Base-by-base conservation (phyloP, 495 filamentous ascomycete genomes). In the Penicillium coprophilum region DNA sequence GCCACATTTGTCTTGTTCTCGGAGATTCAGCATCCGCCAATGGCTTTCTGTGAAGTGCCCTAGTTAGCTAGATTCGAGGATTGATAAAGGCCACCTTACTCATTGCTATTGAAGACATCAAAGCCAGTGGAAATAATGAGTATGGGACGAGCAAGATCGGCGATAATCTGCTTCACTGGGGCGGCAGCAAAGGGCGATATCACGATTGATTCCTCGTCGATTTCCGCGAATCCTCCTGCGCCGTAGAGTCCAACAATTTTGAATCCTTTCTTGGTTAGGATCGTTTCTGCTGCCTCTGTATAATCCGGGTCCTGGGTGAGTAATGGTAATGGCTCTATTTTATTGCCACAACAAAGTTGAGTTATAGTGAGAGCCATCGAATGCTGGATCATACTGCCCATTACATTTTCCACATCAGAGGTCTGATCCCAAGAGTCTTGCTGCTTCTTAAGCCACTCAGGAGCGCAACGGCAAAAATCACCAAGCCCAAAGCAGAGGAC, bases 401-500 rank as follows among this genome's bases (percentile, higher is more conserved):
- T 63, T 24, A 69, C 58, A 60, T 56, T 57, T 58, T 69, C 52
- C 43, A 66, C 55, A 27, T 67, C 70, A 57, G 47, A 66, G 50
- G 48, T 64, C 47, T 60, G 58, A 66, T 71, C 59, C 63, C 50
- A 64, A 50, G 53, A 67, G 50, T 56, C 59, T 44, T 65, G 64
- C 45, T 63, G 53, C 52, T 40, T 58, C 50, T 67, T 71, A 40
- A 64, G 53, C 69, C 67, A 70, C 48, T 70, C 60, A 58, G 64
- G 63, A 17, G 65, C 62, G 50, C 65, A 58, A 53, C 53, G 61
- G 57, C 61, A 65, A 56, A 73, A 62, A 51, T 75, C 66, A 57
- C 72, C 70, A 45, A 76, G 60, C 41, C 70, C 70, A 40, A 74
- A 76, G 58, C 72, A 74, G 36, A 76, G 50, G 56, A 75, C 58